Evolutionary conservation across 2,329 filamentous ascomycete genomes (phyloP).

Genomic region (Trichoderma hamatum): DNA sequence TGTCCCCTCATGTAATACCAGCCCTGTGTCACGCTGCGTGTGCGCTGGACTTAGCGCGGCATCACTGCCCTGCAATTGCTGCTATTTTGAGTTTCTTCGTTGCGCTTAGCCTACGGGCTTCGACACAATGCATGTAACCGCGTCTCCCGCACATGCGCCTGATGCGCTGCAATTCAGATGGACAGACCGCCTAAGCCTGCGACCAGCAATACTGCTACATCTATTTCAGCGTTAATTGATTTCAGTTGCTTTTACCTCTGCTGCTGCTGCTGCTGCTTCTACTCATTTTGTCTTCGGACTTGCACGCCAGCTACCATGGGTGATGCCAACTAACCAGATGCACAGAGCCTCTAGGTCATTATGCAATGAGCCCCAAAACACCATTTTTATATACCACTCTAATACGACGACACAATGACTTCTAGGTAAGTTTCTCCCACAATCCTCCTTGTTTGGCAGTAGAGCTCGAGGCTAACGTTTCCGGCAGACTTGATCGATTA

Average conservation of each 20-base stretch:
- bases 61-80: slow-evolving; percentile 2
- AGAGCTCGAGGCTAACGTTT: slow-evolving; percentile 23
- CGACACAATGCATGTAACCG: not conserved
- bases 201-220: not conserved
- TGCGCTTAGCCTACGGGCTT: not conserved
- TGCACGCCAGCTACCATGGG: not conserved
- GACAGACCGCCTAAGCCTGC: not conserved
- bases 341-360: slow-evolving; percentile 14
- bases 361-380: slow-evolving; percentile 37
- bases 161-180: not conserved
- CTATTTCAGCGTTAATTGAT: not conserved
- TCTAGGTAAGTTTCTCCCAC: slow-evolving; percentile 50
- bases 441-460: not conserved
- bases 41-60: not conserved
- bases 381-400: slow-evolving; percentile 30
- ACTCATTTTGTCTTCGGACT: not conserved
- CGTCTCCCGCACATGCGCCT: not conserved
- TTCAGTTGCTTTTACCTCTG: not conserved
- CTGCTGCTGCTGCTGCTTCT: not conserved
- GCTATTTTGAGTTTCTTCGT: not conserved
- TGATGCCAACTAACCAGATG: not conserved
- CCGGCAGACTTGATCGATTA: slow-evolving; percentile 73
- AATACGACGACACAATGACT: slow-evolving; percentile 53
- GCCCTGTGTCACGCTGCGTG: not conserved
- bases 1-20: not conserved